Percentiles rank a stretch among this genome's conserved stretches.
phyloP scores from a whole-genome alignment of 192 early-diverging fungal genomes.

The Radiomyces spectabilis region DNA sequence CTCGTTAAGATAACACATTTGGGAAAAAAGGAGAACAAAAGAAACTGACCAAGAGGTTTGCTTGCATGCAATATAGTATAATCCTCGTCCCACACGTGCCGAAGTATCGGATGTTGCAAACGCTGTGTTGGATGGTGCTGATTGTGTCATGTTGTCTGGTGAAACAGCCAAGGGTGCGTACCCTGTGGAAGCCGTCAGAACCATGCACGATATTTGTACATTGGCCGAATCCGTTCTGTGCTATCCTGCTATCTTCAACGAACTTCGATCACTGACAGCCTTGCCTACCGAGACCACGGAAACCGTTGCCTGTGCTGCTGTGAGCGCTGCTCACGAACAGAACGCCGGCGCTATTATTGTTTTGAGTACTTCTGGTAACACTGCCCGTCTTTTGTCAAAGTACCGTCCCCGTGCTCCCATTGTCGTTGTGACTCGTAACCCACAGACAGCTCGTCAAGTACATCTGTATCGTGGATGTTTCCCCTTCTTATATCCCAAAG shows the following conservation, averaged over 20 bases:
- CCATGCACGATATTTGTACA: conserved; percentile 91
- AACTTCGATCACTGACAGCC: conserved; percentile 69
- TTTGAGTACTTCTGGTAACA: conserved; percentile 83
- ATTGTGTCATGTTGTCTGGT: conserved; percentile 98
- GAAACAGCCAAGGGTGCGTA: conserved; percentile 96
- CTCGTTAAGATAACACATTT: too few species aligned
- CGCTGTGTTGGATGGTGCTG: conserved; percentile 94
- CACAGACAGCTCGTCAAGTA: conserved; percentile 63
- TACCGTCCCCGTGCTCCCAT: conserved; percentile 92
- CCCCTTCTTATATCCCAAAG: conserved; percentile 62
- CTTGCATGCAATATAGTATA: conserved; percentile 45
- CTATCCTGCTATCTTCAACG: conserved; percentile 91
- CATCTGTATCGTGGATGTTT: conserved; percentile 79
- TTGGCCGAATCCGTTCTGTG: conserved; percentile 91
- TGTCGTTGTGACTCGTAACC: conserved; percentile 82
- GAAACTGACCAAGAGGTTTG: not conserved
- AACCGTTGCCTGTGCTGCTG: conserved; percentile 88
- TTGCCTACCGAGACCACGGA: conserved; percentile 82
- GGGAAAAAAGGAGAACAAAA: not conserved
- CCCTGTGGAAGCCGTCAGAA: conserved; percentile 83
- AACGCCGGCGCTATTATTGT: conserved; percentile 86
- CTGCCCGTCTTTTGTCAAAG: conserved; percentile 86
- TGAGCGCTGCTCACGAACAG: conserved; percentile 75
- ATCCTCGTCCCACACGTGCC: conserved; percentile 96
- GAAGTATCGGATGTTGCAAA: conserved; percentile 99